A percentile compares a stretch with the other conserved stretches of the same genome.
These are phyloP conservation scores for Ambrosia trifida DNA, from an alignment of 129 eudicot genomes.

Conservation along the genomic window DNA sequence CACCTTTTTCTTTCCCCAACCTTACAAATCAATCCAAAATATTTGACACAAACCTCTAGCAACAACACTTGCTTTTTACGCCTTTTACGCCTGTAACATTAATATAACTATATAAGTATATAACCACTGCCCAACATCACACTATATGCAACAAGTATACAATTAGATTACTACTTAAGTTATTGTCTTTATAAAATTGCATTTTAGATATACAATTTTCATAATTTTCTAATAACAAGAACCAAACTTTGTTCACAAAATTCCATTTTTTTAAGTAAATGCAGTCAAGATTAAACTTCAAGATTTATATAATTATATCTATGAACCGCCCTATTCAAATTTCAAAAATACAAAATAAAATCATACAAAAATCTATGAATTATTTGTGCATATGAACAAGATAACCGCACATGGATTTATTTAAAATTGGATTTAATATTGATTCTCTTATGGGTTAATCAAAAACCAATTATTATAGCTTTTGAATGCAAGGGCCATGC, in stretches of 20 bases:
- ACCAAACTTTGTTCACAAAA: background rate
- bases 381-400: background rate
- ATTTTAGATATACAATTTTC: background rate
- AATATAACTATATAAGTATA: background rate
- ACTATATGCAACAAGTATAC: background rate
- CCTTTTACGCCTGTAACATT: background rate
- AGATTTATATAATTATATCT: background rate
- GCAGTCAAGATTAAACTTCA: conserved; percentile 1
- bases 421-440: background rate
- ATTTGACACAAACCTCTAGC: background rate
- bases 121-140: background rate
- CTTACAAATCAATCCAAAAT: background rate
- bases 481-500: background rate
- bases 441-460: background rate
- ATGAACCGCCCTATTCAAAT: background rate
- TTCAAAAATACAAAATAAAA: background rate
- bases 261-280: background rate
- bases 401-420: background rate
- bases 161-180: background rate
- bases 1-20: background rate
- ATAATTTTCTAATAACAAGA: background rate
- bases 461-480: conserved; percentile 2
- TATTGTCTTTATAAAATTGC: background rate
- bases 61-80: background rate
- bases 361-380: background rate